Evolutionary conservation across 129 eudicot genomes (phyloP), one percentile per base, ranked within the genome.

Genomic region (Pulicaria dysenterica): DNA sequence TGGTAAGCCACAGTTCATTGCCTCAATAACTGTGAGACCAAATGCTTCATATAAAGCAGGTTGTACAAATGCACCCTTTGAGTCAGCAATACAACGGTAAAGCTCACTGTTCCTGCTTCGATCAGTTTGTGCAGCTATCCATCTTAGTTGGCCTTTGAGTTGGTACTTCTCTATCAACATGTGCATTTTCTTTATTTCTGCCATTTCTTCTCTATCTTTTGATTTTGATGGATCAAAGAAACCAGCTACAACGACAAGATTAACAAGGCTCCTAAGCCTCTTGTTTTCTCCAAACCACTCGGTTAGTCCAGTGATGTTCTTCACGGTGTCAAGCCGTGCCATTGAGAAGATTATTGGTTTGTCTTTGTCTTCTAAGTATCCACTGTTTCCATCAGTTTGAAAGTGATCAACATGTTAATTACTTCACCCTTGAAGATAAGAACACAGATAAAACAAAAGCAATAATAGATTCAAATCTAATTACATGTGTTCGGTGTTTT

Each of bases 71-170:
- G 96, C 96, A 16, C 99, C 99, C 77, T 81, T 86, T 67, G 99
- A 82, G 74, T 95, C 99, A 16, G 99, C 97, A 77, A 95, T 95
- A 67, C 49, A 67, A 0, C 99, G 89, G 76, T 95, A 95, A 34
- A 95, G 85, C 73, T 95, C 99, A 51, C 96, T 85, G 79, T 95
- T 95, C 38, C 97, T 77, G 72, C 82, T 69, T 64, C 84, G 73
- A 70, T 95, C 96, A 3, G 97, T 88, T 41, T 95, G 99, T 57
- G 99, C 99, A 10, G 97, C 88, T 65, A 95, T 95, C 99, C 99
- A 95, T 85, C 99, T 84, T 8, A 88, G 73, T 68, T 95, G 97
- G 14, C 97, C 99, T 70, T 84, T 91, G 17, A 95, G 93, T 54
- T 91, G 89, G 73, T 91, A 88, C 48, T 83, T 91, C 43, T 91